Evolutionary conservation across 2,329 filamentous ascomycete species (phyloP), one percentile per base, ranked within the genome.

Genomic region (Microsporum canis): DNA sequence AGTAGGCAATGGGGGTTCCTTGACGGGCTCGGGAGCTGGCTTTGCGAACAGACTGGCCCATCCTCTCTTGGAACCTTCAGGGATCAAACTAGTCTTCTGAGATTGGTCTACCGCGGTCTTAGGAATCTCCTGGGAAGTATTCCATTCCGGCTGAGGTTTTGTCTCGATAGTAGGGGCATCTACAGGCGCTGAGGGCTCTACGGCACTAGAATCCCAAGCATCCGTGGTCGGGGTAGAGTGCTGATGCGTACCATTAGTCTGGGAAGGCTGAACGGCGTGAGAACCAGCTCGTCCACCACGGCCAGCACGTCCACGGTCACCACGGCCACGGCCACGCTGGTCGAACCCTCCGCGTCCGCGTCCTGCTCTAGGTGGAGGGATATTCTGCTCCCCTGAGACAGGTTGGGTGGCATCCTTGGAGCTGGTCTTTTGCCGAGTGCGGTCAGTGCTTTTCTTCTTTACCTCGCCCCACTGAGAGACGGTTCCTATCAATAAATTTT

Each of bases 31-130:
- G 43, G 83, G 80, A 41, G 80, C 76, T 45, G 81, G 78, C 77
- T 87, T 87, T 39, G 85, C 82, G 64, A 90, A 82, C 80, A 91
- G 86, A 74, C 86, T 88, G 41, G 88, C 88, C 88, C 88, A 91
- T 58, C 73, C 74, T 68, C 74, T 76, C 71, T 76, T 77, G 57
- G 74, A 68, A 43, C 71, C 72, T 61, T 76, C 75, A 3, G 73
- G 70, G 47, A 72, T 69, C 57, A 70, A 66, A 62, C 64, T 73
- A 63, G 64, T 71, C 70, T 74, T 75, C 29, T 63, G 58, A 27
- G 66, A 62, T 39, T 67, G 61, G 59, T 67, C 64, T 57, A 63
- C 68, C 6, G 60, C n/a, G 7, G 34, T 12, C 29, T 39, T 55
- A 31, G 39, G 17, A 12, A 27, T 29, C 36, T 64, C 61, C 8